Conservation (phyloP, 495 filamentous ascomycete species). For the Annulohypoxylon nitens region DNA sequence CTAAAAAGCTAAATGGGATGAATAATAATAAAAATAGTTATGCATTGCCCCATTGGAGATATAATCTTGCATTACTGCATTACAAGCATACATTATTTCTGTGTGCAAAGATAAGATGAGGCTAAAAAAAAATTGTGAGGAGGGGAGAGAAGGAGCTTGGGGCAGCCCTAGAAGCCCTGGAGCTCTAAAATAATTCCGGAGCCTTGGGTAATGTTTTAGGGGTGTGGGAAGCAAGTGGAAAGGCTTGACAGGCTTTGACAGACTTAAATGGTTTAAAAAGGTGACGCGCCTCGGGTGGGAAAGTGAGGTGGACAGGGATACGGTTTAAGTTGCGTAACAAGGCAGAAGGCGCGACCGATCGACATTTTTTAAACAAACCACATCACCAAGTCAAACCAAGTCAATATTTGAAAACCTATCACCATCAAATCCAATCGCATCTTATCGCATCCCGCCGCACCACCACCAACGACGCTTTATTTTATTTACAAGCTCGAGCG, state of each 20-base stretch:
- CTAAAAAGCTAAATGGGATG: neutral
- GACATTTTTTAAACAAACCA: slow-evolving; percentile 48
- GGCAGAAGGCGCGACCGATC: slow-evolving; percentile 44
- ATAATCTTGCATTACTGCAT: neutral
- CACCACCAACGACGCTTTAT: slow-evolving; percentile 7
- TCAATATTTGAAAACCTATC: slow-evolving; percentile 46
- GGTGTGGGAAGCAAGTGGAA: too few relatives aligned
- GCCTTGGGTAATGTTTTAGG: neutral
- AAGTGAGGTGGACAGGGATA: slow-evolving; percentile 41
- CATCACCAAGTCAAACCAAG: slow-evolving; percentile 48
- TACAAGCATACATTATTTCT: neutral
- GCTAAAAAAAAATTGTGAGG: slow-evolving; percentile 3
- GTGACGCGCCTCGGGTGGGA: slow-evolving; percentile 42
- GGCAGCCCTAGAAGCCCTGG: slow-evolving; percentile 4
- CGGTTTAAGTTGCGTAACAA: slow-evolving; percentile 45
- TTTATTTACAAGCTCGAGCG: neutral
- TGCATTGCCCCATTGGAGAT: slow-evolving; percentile 34
- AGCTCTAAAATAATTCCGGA: slow-evolving; percentile 37
- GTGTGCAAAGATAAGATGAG: slow-evolving; percentile 19
- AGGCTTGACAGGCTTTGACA: neutral
- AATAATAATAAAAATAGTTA: slow-evolving; percentile 35
- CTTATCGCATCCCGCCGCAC: slow-evolving; percentile 19
- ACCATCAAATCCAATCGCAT: slow-evolving; percentile 23
- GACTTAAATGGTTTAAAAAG: slow-evolving; percentile 8
- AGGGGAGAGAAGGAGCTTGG: slow-evolving; percentile 34